phyloP scores from a whole-genome alignment of 208 protist species.

The Leishmania major region DNA sequence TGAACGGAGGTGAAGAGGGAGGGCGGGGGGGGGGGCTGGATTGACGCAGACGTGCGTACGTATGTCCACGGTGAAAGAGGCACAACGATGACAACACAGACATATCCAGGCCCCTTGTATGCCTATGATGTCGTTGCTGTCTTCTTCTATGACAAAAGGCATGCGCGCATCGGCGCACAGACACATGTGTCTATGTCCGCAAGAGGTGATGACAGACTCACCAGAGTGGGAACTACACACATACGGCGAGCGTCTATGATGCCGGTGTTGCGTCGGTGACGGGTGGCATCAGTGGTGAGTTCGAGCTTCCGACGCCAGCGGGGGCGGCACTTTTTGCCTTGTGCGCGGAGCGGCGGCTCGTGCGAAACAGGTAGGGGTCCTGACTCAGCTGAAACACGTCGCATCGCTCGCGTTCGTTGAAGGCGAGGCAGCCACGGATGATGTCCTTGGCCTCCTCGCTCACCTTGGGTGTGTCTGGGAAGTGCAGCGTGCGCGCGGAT shows the following conservation, averaged over 20 bases:
- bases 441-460: conserved; percentile 83
- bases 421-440: conserved; percentile 73
- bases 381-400: conserved; percentile 74
- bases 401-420: conserved; percentile 69
- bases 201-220: not conserved
- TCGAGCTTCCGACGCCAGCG: not conserved
- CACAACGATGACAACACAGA: not conserved
- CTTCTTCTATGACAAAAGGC: not conserved
- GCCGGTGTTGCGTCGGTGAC: not conserved
- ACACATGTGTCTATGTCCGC: not conserved
- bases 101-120: not conserved
- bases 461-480: conserved; percentile 73
- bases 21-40: not conserved
- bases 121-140: not conserved
- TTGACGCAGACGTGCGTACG: not conserved
- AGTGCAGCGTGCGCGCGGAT: conserved; percentile 55
- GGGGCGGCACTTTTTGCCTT: conserved; percentile 26
- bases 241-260: not conserved
- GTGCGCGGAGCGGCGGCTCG: conserved; percentile 28
- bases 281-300: not conserved
- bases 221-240: not conserved
- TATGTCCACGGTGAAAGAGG: not conserved
- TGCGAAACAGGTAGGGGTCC: conserved; percentile 70
- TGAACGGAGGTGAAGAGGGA: not conserved
- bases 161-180: not conserved